Evolutionary conservation across 257 asterid species (phyloP).

Genomic region (Solanum virginianum): DNA sequence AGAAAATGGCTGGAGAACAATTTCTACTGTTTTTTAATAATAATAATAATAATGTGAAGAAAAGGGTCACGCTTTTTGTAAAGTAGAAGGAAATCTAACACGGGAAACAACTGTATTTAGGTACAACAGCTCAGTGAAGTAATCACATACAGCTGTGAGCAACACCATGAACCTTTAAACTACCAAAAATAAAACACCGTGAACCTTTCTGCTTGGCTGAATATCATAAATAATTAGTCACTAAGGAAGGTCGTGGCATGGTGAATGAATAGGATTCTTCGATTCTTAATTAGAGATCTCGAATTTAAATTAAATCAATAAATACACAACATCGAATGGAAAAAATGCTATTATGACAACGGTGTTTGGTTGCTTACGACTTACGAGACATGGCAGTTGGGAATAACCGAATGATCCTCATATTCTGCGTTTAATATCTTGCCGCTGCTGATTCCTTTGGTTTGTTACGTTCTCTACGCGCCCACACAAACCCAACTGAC

Average conservation of each 20-base stretch:
- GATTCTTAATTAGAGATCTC: neutral
- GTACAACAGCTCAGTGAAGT: neutral
- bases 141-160: neutral
- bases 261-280: fast-evolving
- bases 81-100: neutral
- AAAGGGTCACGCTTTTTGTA: neutral
- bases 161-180: neutral
- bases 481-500: neutral
- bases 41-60: neutral
- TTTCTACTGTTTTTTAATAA: neutral
- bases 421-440: neutral
- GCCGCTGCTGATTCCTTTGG: neutral
- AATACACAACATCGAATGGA: too few species aligned
- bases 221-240: neutral
- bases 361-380: neutral
- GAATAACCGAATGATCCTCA: neutral
- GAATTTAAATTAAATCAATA: too few species aligned
- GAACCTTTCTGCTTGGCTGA: neutral
- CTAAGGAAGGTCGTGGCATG: neutral
- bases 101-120: neutral
- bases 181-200: too few species aligned
- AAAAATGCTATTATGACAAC: neutral
- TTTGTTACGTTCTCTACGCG: neutral
- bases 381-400: neutral
- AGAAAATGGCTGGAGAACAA: neutral